Conservation (phyloP, 179 eudicot species). For the Drosera spatulata region DNA sequence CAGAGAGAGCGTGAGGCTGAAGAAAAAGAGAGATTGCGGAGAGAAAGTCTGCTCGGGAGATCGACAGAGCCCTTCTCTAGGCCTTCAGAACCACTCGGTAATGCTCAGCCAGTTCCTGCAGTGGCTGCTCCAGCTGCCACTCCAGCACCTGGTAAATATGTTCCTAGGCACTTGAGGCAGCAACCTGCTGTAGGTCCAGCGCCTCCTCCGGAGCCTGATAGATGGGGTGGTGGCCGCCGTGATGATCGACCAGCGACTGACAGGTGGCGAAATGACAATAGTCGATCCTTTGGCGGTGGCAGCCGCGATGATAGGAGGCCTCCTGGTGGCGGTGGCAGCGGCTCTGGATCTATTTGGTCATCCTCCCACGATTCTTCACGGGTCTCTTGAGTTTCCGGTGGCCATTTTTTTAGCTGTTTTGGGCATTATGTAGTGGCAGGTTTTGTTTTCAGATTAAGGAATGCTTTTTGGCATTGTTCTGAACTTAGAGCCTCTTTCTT, state of each 20-base stretch:
- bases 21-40: constrained; percentile 50
- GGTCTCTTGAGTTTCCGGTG: background rate
- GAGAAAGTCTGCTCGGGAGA: constrained; percentile 38
- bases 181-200: too few species aligned
- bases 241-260: constrained; percentile 5
- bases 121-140: constrained; percentile 11
- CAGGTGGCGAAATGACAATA: background rate
- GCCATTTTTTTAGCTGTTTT: background rate
- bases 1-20: constrained; percentile 75
- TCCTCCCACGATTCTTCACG: constrained; percentile 10
- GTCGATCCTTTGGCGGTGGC: background rate
- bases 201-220: constrained; percentile 14
- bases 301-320: too few species aligned
- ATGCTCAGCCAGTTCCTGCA: constrained; percentile 15
- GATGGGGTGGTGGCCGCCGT: constrained; percentile 16
- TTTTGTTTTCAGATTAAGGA: too few species aligned
- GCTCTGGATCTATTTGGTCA: constrained; percentile 19
- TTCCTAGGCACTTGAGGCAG: too few species aligned
- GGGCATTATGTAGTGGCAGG: too few species aligned
- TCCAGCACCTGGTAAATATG: too few species aligned
- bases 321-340: constrained; percentile 10
- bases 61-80: constrained; percentile 23
- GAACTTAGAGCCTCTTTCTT: too few species aligned
- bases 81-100: constrained; percentile 15
- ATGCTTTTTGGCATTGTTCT: too few species aligned